Percentiles rank a stretch among this genome's conserved stretches.
Conservation (phyloP, 148 eudicot genomes). For the Agrostemma githago region DNA sequence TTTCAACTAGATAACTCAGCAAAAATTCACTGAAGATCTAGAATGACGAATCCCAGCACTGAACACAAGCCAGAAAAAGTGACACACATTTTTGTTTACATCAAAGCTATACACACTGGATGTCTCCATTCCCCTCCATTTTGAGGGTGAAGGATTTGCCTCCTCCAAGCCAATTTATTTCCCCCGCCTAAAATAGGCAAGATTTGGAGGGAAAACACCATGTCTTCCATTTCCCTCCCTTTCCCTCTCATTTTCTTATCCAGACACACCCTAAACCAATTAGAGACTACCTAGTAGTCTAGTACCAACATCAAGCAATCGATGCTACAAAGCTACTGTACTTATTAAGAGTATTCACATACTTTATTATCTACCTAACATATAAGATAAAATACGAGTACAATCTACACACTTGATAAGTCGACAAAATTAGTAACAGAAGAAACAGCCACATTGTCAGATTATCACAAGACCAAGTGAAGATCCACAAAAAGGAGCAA, state of each 20-base stretch:
- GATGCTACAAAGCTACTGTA: background rate
- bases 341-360: background rate
- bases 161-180: no score
- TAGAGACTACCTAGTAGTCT: background rate
- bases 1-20: background rate
- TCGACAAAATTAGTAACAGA: background rate
- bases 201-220: no score
- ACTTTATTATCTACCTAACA: background rate
- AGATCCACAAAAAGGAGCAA: background rate
- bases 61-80: background rate
- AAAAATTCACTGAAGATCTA: background rate
- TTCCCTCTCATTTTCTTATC: background rate
- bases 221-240: background rate
- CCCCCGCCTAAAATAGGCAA: no score
- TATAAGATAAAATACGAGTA: background rate
- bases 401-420: background rate
- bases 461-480: background rate
- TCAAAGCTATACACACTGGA: background rate
- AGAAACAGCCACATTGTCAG: slow-evolving; percentile 7
- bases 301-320: background rate
- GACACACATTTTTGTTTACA: background rate
- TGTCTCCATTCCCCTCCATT: background rate
- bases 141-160: no score
- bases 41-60: no score
- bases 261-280: background rate